Evolutionary conservation across 352 stramenopile genomes (phyloP).

Genomic region (Globisporangium okanoganense): DNA sequence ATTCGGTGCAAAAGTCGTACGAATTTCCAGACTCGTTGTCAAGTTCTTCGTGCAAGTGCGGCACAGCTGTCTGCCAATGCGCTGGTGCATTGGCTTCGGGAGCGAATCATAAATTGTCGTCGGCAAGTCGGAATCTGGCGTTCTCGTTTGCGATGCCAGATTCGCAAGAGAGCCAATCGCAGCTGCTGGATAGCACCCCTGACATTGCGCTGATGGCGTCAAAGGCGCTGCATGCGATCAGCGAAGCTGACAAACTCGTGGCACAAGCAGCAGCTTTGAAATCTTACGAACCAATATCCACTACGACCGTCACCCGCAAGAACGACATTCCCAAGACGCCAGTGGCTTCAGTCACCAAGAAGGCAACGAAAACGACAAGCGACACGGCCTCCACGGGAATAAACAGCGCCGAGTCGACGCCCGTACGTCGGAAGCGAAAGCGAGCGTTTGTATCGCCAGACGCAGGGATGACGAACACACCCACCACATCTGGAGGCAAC

Average conservation of each 20-base stretch:
- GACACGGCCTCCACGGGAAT: slow-evolving; percentile 3
- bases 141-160: slow-evolving; percentile 61
- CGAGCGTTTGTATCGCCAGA: slow-evolving; percentile 28
- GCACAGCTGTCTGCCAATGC: slow-evolving; percentile 20
- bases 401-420: slow-evolving; percentile 17
- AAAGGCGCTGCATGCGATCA: slow-evolving; percentile 22
- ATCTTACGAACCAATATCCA: not conserved
- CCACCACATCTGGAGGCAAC: not conserved
- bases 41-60: slow-evolving; percentile 24
- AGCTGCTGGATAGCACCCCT: slow-evolving; percentile 31
- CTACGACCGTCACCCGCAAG: not conserved
- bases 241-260: slow-evolving; percentile 12
- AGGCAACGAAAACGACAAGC: not conserved
- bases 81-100: not conserved
- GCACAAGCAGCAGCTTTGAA: slow-evolving; percentile 5
- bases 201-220: slow-evolving; percentile 26
- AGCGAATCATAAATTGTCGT: slow-evolving; percentile 16
- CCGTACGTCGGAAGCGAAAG: slow-evolving; percentile 23
- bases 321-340: not conserved
- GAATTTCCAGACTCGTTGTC: slow-evolving; percentile 16
- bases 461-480: slow-evolving; percentile 5
- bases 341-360: not conserved
- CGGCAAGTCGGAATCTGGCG: slow-evolving; percentile 52
- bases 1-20: slow-evolving; percentile 35
- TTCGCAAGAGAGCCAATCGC: slow-evolving; percentile 50